These are phyloP conservation scores for Boletus speciosus DNA, from an alignment of 768 basidiomycete genomes.

Conservation along the genomic window DNA sequence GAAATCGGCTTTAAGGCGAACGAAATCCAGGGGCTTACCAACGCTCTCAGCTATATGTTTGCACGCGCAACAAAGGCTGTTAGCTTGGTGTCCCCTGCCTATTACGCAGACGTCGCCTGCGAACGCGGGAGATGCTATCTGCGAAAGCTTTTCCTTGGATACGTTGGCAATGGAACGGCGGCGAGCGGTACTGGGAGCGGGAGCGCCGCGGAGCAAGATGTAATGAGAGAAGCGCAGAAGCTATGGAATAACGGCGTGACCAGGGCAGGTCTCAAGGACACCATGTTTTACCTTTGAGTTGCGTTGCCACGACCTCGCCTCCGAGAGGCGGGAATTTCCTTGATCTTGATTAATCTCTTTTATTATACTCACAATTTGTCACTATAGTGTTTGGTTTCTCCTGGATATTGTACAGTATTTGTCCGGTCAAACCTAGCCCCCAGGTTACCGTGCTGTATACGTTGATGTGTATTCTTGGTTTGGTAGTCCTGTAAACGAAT, in stretches of 20 bases:
- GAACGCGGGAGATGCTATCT: conserved; percentile 54
- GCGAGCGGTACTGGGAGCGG: conserved; percentile 33
- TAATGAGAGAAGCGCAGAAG: conserved; percentile 49
- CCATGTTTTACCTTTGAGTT: conserved; percentile 72
- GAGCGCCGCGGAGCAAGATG: conserved; percentile 44
- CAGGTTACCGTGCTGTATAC: too few relatives aligned
- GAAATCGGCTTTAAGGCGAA: conserved; percentile 50
- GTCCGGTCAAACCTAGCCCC: not conserved
- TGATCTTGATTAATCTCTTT: not conserved
- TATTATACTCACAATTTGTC: not conserved
- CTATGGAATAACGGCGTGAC: conserved; percentile 58
- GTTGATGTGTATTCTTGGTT: not conserved
- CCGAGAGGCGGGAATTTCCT: not conserved
- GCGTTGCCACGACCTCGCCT: not conserved
- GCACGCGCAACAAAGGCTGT: conserved; percentile 53
- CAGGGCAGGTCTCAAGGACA: conserved; percentile 50
- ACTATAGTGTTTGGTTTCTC: not conserved
- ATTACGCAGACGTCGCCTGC: conserved; percentile 48
- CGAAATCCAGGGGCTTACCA: conserved; percentile 51
- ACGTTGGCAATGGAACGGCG: conserved; percentile 22
- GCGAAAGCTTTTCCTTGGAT: conserved; percentile 45
- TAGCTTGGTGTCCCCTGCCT: conserved; percentile 36
- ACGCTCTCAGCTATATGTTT: conserved; percentile 53
- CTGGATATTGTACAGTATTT: not conserved
- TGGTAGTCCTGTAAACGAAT: not conserved